phyloP scores from a whole-genome alignment of 106 monocot species.

The Apostasia shenzhenica region DNA sequence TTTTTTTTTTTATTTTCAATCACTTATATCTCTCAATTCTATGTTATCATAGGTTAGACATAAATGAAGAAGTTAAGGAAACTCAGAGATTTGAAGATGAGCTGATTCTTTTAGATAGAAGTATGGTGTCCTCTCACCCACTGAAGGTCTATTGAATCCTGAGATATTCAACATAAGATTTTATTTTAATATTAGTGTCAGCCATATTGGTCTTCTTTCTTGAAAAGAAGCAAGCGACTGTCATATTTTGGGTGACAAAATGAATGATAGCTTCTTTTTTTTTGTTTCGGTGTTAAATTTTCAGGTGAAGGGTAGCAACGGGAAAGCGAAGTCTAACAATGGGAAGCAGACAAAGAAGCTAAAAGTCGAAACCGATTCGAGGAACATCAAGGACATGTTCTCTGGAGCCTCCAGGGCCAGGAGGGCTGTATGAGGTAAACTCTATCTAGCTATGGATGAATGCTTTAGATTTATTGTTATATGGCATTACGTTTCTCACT shows the following conservation, averaged over 20 bases:
- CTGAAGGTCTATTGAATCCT: slow-evolving; percentile 14
- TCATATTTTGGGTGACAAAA: too few relatives aligned
- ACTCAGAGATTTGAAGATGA: slow-evolving; percentile 7
- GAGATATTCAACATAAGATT: neutral
- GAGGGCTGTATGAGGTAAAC: slow-evolving; percentile 14
- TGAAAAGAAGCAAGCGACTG: too few relatives aligned
- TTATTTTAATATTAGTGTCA: neutral
- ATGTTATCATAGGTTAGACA: slow-evolving; percentile 30
- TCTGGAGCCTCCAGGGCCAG: slow-evolving; percentile 34
- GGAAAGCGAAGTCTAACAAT: slow-evolving; percentile 23
- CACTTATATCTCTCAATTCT: neutral
- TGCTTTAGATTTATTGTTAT: too few relatives aligned
- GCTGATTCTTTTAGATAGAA: slow-evolving; percentile 17
- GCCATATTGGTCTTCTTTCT: too few relatives aligned
- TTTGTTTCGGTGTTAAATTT: neutral
- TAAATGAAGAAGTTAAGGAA: slow-evolving; percentile 17
- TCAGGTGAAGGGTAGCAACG: slow-evolving; percentile 25
- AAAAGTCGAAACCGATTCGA: slow-evolving; percentile 43
- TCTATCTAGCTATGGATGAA: too few relatives aligned
- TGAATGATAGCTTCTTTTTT: too few relatives aligned
- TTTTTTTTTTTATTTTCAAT: neutral
- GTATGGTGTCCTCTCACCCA: slow-evolving; percentile 11
- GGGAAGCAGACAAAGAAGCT: slow-evolving; percentile 45
- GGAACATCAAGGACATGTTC: slow-evolving; percentile 72
- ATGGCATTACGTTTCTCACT: too few relatives aligned